Conservation (phyloP, 1,284 basidiomycete genomes). For the Irpex lacteus region DNA sequence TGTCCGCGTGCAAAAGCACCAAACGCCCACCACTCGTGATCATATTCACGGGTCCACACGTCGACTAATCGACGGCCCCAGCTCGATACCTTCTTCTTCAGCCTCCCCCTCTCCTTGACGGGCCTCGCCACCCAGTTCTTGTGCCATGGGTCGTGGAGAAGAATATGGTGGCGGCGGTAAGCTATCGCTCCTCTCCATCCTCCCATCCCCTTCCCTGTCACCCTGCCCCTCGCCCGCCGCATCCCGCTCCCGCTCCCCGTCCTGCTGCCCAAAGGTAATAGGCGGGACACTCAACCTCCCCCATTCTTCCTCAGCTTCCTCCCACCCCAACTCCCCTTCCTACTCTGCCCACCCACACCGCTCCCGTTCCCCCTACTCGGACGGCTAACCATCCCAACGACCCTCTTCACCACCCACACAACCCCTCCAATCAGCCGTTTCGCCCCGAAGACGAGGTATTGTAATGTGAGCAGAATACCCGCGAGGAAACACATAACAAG, state of each 20-base stretch:
- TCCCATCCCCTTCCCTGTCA: not conserved
- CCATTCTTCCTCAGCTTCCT: not conserved
- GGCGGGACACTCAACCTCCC: not conserved
- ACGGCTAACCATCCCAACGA: not conserved
- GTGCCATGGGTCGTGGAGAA: not conserved
- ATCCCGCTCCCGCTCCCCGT: too few species aligned
- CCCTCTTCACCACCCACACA: constrained; percentile 15
- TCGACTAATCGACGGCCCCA: not conserved
- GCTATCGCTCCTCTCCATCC: not conserved
- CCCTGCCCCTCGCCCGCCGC: too few species aligned
- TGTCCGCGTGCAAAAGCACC: too few species aligned
- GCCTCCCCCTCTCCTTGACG: not conserved
- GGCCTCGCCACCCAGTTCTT: not conserved
- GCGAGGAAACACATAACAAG: constrained; percentile 53
- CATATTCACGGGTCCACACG: too few species aligned
- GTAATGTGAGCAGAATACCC: constrained; percentile 54
- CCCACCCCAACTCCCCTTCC: not conserved
- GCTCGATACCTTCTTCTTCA: not conserved
- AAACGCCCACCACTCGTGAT: too few species aligned
- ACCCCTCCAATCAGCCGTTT: constrained; percentile 28
- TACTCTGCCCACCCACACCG: not conserved
- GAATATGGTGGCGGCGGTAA: not conserved
- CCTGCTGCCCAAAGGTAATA: not conserved
- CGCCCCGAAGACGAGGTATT: constrained; percentile 62
- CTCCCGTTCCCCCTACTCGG: not conserved